phyloP scores from a whole-genome alignment of 345 rosid genomes.

The Cardamine chenopodiifolia region DNA sequence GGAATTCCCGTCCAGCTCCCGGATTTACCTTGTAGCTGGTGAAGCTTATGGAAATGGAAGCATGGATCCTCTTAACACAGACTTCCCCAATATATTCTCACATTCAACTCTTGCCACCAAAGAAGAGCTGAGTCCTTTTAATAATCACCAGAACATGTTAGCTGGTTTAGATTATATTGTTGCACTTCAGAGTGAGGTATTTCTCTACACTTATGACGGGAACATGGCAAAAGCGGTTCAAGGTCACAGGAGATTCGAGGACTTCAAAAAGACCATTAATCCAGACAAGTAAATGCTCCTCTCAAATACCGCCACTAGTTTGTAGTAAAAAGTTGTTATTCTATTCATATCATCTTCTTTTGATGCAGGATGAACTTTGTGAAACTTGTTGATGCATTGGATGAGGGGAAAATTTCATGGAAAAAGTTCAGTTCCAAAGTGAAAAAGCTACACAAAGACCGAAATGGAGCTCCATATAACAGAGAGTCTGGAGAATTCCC shows the following conservation, averaged over 20 bases:
- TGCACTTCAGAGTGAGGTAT: conserved; percentile 85
- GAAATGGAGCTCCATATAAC: conserved; percentile 69
- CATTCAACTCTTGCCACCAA: conserved; percentile 79
- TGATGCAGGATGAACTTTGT: conserved; percentile 79
- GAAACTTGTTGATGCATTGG: conserved; percentile 74
- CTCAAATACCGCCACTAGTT: not conserved
- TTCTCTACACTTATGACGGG: conserved; percentile 89
- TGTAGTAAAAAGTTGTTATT: not conserved
- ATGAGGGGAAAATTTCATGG: conserved; percentile 80
- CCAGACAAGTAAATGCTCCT: conserved; percentile 70
- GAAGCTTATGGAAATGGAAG: conserved; percentile 89
- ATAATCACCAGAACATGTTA: conserved; percentile 88
- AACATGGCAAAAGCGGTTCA: conserved; percentile 99
- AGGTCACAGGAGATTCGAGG: conserved; percentile 86
- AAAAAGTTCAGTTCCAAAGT: conserved; percentile 82
- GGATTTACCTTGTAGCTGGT: conserved; percentile 95
- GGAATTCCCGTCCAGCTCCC: conserved; percentile 72
- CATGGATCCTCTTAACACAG: conserved; percentile 69
- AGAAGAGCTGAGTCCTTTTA: conserved; percentile 75
- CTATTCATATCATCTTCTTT: not conserved
- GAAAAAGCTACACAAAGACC: conserved; percentile 73
- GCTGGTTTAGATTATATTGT: conserved; percentile 90
- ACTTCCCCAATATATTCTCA: conserved; percentile 75
- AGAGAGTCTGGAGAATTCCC: conserved; percentile 84
- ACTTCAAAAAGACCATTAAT: conserved; percentile 82